Conservation (phyloP, 176 grass and related monocot species). For the Rhynchospora pubera region DNA sequence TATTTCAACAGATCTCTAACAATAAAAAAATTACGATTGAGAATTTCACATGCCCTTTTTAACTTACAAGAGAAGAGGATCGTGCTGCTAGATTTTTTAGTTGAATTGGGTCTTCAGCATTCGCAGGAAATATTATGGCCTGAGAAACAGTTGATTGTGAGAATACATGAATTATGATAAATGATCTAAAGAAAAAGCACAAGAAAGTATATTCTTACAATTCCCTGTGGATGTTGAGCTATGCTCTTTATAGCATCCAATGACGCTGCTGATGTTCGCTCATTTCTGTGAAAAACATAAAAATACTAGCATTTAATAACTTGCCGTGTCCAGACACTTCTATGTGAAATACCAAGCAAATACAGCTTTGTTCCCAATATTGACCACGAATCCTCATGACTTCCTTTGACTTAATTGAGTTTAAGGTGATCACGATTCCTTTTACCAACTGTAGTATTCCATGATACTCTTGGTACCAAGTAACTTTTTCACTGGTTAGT, state of each 20-base stretch:
- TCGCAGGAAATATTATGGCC: slow-evolving; percentile 70
- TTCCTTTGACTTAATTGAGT: neutral
- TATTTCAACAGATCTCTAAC: neutral
- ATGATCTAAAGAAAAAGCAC: neutral
- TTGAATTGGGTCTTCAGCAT: slow-evolving; percentile 43
- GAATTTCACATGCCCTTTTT: neutral
- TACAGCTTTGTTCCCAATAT: neutral
- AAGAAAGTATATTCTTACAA: slow-evolving; percentile 44
- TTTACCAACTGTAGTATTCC: neutral
- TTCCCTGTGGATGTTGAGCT: slow-evolving; percentile 60
- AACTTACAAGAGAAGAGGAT: slow-evolving; percentile 64
- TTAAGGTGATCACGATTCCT: neutral
- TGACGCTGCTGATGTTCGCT: slow-evolving; percentile 48
- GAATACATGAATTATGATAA: neutral
- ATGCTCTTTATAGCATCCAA: slow-evolving; percentile 48
- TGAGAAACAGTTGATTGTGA: slow-evolving; percentile 18
- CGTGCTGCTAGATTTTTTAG: slow-evolving; percentile 53
- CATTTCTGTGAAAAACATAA: slow-evolving; percentile 50
- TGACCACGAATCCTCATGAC: neutral
- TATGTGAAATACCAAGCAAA: neutral
- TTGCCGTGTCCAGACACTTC: neutral
- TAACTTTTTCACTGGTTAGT: neutral
- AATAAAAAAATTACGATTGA: neutral
- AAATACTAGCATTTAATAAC: neutral
- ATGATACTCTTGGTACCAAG: neutral